Evolutionary conservation across 768 basidiomycete species (phyloP), one percentile per base, ranked within the genome.

Genomic region (Cubamyces lactineus): DNA sequence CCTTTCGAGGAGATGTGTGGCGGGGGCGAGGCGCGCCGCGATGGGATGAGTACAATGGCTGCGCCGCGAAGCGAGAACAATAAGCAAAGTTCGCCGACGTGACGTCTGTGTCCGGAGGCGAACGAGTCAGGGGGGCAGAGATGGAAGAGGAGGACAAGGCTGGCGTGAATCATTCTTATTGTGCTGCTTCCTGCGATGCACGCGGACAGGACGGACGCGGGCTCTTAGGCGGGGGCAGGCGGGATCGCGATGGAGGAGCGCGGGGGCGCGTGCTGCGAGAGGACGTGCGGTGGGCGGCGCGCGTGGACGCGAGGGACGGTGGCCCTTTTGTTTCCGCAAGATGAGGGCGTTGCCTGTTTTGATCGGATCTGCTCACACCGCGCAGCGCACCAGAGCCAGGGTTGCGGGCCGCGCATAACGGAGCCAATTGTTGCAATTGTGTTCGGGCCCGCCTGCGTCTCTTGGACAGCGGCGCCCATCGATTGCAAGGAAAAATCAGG

Each of bases 281-380:
- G n/a, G n/a, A n/a, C n/a, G n/a, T 11, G 34, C 34, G 34, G 34
- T 34, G 34, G 34, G 34, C 34, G 34, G 34, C 34, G 34, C 34
- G 34, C 34, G 34, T 34, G 34, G 34, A 34, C 40, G 21, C 5
- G 24, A 13, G 38, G 51, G 34, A 30, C 5, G 30, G 21, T 47
- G 34, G 23, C 41, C 46, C 38, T 50, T 51, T 46, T 51, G 52
- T 62, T 26, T 59, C 7, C 43, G 40, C 39, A 19, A 15, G 41
- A 21, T 30, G 57, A 16, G n/a, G 23, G 16, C 53, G 46, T 49
- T 49, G 55, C 42, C 21, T 52, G 54, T 19, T 39, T 52, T 62
- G 54, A 62, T 62, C 42, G 54, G 61, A 62, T 62, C 55, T 62
- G 50, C 45, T 56, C 54, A 17, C 59, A 42, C 30, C 24, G 15